Conservation (phyloP, 2,329 filamentous ascomycete species). For the Purpureocillium takamizusanense region DNA sequence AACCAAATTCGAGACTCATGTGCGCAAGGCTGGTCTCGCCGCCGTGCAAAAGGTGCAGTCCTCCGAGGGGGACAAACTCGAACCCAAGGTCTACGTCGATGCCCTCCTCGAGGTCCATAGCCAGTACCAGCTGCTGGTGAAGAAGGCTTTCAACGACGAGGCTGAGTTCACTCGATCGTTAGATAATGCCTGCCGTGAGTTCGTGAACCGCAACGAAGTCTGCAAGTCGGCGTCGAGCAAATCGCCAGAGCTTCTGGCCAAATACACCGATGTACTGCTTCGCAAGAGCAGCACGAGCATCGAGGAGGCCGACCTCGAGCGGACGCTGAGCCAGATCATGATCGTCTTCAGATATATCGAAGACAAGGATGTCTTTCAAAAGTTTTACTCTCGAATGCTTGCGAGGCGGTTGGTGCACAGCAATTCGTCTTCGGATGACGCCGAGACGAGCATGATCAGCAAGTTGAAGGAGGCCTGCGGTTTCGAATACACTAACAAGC, state of each 20-base stretch:
- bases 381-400: constrained; percentile 96
- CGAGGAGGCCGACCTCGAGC: constrained; percentile 89
- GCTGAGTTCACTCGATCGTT: constrained; percentile 93
- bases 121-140: constrained; percentile 85
- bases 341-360: constrained; percentile 99
- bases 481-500: constrained; percentile 98
- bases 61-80: constrained; percentile 77
- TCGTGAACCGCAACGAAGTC: constrained; percentile 94
- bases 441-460: constrained; percentile 98
- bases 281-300: constrained; percentile 90
- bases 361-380: constrained; percentile 99
- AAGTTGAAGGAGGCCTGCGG: constrained; percentile 98
- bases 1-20: constrained; percentile 82
- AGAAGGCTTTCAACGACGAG: constrained; percentile 87
- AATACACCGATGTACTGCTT: constrained; percentile 86
- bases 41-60: constrained; percentile 87
- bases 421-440: constrained; percentile 92
- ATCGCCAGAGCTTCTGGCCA: constrained; percentile 88
- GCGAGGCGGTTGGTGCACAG: constrained; percentile 90
- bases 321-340: constrained; percentile 87
- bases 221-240: constrained; percentile 91
- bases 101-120: constrained; percentile 89
- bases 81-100: constrained; percentile 95
- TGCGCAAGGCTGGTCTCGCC: constrained; percentile 77
- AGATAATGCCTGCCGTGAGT: constrained; percentile 95